These are phyloP conservation scores for Penicillium macrosclerotiorum DNA, from an alignment of 495 filamentous ascomycete species.

Conservation along the genomic window DNA sequence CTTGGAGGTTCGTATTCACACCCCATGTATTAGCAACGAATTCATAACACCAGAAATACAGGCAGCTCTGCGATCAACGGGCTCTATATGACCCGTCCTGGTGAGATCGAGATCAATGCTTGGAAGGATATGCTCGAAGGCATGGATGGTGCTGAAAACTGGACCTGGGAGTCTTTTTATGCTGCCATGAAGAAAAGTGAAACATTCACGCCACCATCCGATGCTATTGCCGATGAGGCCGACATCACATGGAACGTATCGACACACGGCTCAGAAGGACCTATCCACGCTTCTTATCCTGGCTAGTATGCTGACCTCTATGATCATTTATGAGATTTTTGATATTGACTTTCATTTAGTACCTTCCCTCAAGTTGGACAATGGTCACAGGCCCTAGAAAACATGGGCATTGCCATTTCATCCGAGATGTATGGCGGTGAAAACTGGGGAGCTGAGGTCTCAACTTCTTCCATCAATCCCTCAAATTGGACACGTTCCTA, in stretches of 20 bases:
- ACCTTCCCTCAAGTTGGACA: slow-evolving; percentile 32
- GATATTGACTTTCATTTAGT: slow-evolving; percentile 14
- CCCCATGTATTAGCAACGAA: neutral
- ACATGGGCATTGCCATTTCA: slow-evolving; percentile 25
- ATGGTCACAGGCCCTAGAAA: slow-evolving; percentile 22
- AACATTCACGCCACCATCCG: slow-evolving; percentile 37
- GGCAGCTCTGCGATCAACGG: slow-evolving; percentile 39
- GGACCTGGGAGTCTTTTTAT: slow-evolving; percentile 34
- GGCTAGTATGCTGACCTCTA: slow-evolving; percentile 29
- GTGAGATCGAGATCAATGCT: slow-evolving; percentile 31
- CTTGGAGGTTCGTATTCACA: slow-evolving; percentile 32
- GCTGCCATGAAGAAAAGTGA: slow-evolving; percentile 39
- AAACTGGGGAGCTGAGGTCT: slow-evolving; percentile 28
- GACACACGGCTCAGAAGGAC: slow-evolving; percentile 37
- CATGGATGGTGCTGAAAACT: slow-evolving; percentile 35
- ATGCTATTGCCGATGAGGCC: slow-evolving; percentile 35
- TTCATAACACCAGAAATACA: no score
- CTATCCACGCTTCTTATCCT: slow-evolving; percentile 53
- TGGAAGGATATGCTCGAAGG: slow-evolving; percentile 31
- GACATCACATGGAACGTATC: slow-evolving; percentile 36
- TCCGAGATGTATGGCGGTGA: slow-evolving; percentile 32
- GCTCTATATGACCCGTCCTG: slow-evolving; percentile 34
- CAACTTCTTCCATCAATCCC: slow-evolving; percentile 34
- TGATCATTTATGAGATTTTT: neutral
- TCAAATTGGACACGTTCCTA: slow-evolving; percentile 35